Base-by-base conservation (phyloP, 176 grass and related monocot species). In the Eragrostis curvula region DNA sequence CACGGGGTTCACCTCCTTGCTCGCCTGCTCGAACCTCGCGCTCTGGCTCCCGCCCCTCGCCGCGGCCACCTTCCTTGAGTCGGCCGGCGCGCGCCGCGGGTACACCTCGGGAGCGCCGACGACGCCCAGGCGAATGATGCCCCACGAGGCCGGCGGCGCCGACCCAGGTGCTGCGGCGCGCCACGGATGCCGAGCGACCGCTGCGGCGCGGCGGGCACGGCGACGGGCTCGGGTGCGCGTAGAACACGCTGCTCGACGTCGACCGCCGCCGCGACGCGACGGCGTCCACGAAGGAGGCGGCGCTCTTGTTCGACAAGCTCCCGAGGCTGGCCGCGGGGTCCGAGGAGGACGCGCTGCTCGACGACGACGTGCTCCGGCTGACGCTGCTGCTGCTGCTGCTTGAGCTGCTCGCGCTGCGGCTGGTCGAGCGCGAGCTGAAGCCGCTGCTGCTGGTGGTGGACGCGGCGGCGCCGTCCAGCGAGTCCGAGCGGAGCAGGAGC, bases 221-320 rank as follows among this genome's bases (percentile, higher is more conserved):
- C 7, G 83, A 89, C 47, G 90, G 90, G 64, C 90, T 89, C 40
- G 86, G 90, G 29, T 86, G 86, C 1, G 79, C 68, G 62, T 89
- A 92, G 75, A 89, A 84, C 39, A 83, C 10, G 56, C 71, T 92
- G 68, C 74, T 67, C 36, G 85, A 70, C 13, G 21, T 2, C 16
- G 59, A 85, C 5, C 23, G 49, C 78, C 23, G 85, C 44, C n/a
- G 78, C 28, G 39, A 57, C 13, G 21, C 15, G 11, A 17, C 7
- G 71, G 15, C 70, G 47, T 12, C 21, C 62, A 3, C 11, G 59
- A 41, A 20, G 12, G 70, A 42, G 43, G 72, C 46, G 57, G 36
- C 60, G 32, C 43, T 24, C 60, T 65, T 73, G 47, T 12, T 52
- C 55, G 46, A n/a, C 21, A 66, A 36, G 40, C 73, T n/a, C 14